Conservation (phyloP, 768 basidiomycete genomes). For the Podaxis sp. region DNA sequence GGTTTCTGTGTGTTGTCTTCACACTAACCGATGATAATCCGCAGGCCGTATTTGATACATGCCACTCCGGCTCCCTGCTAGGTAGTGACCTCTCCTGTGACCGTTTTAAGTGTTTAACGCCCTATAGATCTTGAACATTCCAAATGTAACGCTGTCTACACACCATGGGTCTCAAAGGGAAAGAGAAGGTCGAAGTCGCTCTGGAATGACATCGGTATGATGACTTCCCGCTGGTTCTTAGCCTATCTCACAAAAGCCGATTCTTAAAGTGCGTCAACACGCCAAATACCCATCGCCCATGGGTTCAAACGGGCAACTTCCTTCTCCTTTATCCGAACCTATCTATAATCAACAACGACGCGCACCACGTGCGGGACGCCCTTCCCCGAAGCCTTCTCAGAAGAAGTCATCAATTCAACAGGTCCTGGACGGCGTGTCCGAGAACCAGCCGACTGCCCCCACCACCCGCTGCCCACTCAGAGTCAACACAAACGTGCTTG, state of each 20-base stretch:
- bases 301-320: neutral
- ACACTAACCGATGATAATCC: neutral
- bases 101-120: neutral
- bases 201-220: constrained; percentile 33
- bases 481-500: neutral
- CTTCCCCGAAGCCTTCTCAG: too few relatives aligned
- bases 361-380: neutral
- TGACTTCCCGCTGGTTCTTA: neutral
- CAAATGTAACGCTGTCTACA: constrained; percentile 44
- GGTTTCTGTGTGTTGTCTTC: neutral
- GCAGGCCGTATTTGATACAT: constrained; percentile 36
- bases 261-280: neutral
- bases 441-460: neutral
- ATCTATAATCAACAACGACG: neutral
- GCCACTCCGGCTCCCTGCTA: constrained; percentile 42
- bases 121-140: constrained; percentile 40
- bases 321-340: neutral
- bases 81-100: constrained; percentile 22
- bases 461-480: neutral
- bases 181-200: constrained; percentile 32
- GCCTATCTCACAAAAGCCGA: neutral
- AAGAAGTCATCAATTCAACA: neutral
- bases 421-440: neutral
- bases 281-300: neutral
- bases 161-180: constrained; percentile 48